Conservation (phyloP, 768 basidiomycete genomes). For the Leccinum incarnatum region DNA sequence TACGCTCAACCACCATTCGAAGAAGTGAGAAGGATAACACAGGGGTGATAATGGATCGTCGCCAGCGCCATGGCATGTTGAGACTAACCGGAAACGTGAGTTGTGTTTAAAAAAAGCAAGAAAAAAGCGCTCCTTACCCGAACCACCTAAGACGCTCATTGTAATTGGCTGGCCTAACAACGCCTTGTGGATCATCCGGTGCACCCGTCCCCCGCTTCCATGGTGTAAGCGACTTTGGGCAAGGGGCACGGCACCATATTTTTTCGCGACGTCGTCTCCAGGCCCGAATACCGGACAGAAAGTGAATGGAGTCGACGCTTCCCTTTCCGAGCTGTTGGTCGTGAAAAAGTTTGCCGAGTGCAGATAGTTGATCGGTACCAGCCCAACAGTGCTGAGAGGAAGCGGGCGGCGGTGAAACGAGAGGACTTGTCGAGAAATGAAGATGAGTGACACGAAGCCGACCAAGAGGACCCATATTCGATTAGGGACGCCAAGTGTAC, state of each 20-base stretch:
- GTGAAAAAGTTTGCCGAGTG: constrained; percentile 41
- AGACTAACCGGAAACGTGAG: constrained; percentile 51
- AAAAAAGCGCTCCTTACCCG: constrained; percentile 48
- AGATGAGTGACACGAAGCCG: constrained; percentile 52
- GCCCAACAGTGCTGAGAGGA: constrained; percentile 39
- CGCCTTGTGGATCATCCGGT: constrained; percentile 79
- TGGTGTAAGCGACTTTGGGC: constrained; percentile 72
- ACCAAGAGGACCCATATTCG: constrained; percentile 66
- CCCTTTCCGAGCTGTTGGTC: constrained; percentile 36
- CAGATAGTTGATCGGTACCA: constrained; percentile 80
- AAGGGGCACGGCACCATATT: constrained; percentile 74
- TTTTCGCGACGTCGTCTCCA: constrained; percentile 71
- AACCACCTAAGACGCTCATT: constrained; percentile 87
- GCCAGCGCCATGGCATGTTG: constrained; percentile 91
- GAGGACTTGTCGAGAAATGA: constrained; percentile 55
- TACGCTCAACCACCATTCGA: constrained; percentile 96
- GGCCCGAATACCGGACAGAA: constrained; percentile 92
- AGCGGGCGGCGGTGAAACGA: constrained; percentile 33
- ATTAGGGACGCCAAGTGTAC: constrained; percentile 60
- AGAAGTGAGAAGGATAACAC: constrained; percentile 95
- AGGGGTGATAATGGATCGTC: constrained; percentile 79
- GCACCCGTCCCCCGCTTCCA: constrained; percentile 80
- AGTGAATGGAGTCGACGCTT: constrained; percentile 62
- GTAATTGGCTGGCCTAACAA: constrained; percentile 83
- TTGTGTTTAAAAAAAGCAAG: not conserved